Base-by-base conservation (phyloP, 176 grass and related monocot genomes). In the Aegilops sharonensis region DNA sequence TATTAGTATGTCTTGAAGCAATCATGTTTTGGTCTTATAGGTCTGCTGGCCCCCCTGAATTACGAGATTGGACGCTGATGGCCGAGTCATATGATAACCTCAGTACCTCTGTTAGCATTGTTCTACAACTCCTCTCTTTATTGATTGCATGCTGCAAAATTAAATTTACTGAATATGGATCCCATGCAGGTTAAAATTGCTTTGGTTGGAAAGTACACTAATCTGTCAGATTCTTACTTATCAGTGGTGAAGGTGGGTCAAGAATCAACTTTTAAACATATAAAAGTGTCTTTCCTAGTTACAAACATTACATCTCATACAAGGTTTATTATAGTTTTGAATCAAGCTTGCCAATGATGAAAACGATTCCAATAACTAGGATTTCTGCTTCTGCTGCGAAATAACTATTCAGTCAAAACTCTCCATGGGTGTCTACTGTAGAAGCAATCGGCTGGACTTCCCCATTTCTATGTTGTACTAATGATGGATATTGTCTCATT, bases 181-280 rank as follows among this genome's bases (percentile, higher is more conserved):
- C 15, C 68, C 68, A 74, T 91, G 85, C 92, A 98, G 97, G 94
- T 98, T 92, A 98, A 94, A 89, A 92, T 98, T 90, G 97, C 97
- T 85, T 86, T 98, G 90, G 97, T 98, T 84, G 97, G 97, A 79
- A 98, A 98, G 84, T 98, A 98, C 86, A 98, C 92, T 77, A 82
- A 91, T 75, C 73, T 98, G 89, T 91, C 94, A 72, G 97, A 98
- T 87, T 95, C 97, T 39, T 98, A 98, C 80, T 85, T 98, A 64
- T 98, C 97, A 24, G 97, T 98, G 77, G 91, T 95, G 56, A 98
- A 98, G 94, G 97, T 94, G 20, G 20, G 78, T 70, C 61, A 36
- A 18, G 18, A 80, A 39, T 81, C 20, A 69, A 59, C 27, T 30
- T 45, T 40, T 17, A 21, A 35, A 39, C 68, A 30, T 71, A 63